These are phyloP conservation scores for Eutrema japonicum DNA, from an alignment of 345 rosid species.

Conservation along the genomic window DNA sequence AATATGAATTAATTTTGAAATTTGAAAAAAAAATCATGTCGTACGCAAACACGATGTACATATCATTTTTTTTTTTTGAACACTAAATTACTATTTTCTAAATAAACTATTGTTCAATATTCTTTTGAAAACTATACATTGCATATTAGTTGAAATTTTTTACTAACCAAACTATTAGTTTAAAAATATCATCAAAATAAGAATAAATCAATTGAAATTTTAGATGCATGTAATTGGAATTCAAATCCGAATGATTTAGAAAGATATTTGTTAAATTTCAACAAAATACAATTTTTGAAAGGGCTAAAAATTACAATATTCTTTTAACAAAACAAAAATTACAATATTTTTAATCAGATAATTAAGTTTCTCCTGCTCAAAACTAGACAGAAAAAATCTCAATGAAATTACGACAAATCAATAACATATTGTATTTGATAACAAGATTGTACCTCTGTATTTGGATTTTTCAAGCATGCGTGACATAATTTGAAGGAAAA, in stretches of 20 bases:
- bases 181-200: not conserved
- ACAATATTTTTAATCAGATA: too few relatives aligned
- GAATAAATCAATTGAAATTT: not conserved
- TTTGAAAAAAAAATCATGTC: not conserved
- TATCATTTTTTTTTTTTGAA: not conserved
- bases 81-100: not conserved
- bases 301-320: not conserved
- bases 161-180: not conserved
- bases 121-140: not conserved
- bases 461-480: conserved; percentile 51
- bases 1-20: conserved; percentile 1
- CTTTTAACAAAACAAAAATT: too few relatives aligned
- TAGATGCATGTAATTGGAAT: conserved; percentile 17
- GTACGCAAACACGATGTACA: conserved; percentile 1
- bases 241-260: not conserved
- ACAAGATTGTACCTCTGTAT: conserved; percentile 51
- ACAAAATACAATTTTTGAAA: not conserved
- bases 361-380: conserved; percentile 1
- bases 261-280: not conserved
- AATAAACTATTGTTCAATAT: not conserved
- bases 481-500: conserved; percentile 55
- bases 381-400: not conserved
- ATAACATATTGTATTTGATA: not conserved
- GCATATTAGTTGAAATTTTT: not conserved
- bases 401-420: not conserved